Evolutionary conservation across 495 filamentous ascomycete genomes (phyloP).

Genomic region (Aspergillus funiculosus): DNA sequence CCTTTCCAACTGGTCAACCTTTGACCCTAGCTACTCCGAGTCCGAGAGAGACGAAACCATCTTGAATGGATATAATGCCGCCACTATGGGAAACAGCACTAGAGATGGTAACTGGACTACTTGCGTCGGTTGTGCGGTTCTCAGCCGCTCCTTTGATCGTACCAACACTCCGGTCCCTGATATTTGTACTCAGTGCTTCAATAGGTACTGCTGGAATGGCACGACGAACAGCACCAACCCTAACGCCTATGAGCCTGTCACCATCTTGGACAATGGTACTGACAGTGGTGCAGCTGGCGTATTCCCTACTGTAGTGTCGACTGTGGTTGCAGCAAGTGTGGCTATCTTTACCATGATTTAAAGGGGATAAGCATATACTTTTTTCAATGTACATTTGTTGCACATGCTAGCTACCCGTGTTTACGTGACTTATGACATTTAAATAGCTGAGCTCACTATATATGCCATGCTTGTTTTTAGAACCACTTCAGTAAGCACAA

Average conservation of each 20-base stretch:
- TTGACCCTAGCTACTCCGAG: conserved; percentile 52
- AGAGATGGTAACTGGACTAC: conserved; percentile 61
- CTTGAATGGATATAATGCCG: conserved; percentile 73
- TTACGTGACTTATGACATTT: too few species aligned
- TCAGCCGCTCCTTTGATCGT: conserved; percentile 65
- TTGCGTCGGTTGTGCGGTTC: conserved; percentile 78
- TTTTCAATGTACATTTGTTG: not conserved
- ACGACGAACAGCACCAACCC: conserved; percentile 30
- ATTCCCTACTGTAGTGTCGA: conserved; percentile 19
- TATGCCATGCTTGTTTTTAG: too few species aligned
- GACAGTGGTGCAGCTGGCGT: conserved; percentile 14
- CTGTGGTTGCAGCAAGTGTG: conserved; percentile 20
- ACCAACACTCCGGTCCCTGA: conserved; percentile 58
- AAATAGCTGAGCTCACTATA: too few species aligned
- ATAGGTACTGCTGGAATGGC: conserved; percentile 69
- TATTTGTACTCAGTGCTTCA: conserved; percentile 69
- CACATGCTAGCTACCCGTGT: not conserved
- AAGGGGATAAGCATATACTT: not conserved
- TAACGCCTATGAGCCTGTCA: conserved; percentile 24
- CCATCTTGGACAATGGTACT: not conserved
- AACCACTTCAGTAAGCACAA: too few species aligned
- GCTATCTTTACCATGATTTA: conserved; percentile 26
- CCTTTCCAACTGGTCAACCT: conserved; percentile 67
- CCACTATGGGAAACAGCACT: conserved; percentile 71
- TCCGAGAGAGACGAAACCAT: conserved; percentile 67